Evolutionary conservation across 2,329 filamentous ascomycete species (phyloP).

Genomic region (Paramyrothecium sp.): DNA sequence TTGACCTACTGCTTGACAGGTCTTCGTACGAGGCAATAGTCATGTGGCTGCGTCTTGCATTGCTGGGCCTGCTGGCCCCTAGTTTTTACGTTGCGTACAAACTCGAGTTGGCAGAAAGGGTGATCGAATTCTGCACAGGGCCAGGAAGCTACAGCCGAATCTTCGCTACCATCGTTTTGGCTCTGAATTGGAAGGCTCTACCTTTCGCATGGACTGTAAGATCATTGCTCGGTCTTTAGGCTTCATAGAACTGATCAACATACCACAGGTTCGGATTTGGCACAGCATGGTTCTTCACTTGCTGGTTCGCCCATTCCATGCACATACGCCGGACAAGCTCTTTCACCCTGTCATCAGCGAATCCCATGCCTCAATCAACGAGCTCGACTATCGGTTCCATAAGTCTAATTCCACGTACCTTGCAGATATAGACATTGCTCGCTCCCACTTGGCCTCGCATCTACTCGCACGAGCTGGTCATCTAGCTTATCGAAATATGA

Average conservation of each 20-base stretch:
- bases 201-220: neutral
- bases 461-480: neutral
- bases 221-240: neutral
- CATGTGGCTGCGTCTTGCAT: neutral
- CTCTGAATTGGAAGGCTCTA: neutral
- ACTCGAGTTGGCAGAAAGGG: conserved; percentile 14
- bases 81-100: neutral
- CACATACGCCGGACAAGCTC: neutral
- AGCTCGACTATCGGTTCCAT: neutral
- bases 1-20: too few relatives aligned
- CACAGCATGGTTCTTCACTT: neutral
- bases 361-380: neutral
- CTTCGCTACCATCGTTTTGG: neutral
- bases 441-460: neutral
- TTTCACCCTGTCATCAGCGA: neutral
- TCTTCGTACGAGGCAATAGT: too few relatives aligned
- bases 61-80: neutral
- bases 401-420: neutral
- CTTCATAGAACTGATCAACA: neutral
- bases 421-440: neutral
- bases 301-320: neutral
- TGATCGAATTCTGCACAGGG: conserved; percentile 2
- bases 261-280: neutral
- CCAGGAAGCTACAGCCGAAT: neutral
- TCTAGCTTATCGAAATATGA: neutral